These are phyloP conservation scores for Platanus orientalis DNA, from an alignment of 164 flowering plant genomes.

Conservation along the genomic window DNA sequence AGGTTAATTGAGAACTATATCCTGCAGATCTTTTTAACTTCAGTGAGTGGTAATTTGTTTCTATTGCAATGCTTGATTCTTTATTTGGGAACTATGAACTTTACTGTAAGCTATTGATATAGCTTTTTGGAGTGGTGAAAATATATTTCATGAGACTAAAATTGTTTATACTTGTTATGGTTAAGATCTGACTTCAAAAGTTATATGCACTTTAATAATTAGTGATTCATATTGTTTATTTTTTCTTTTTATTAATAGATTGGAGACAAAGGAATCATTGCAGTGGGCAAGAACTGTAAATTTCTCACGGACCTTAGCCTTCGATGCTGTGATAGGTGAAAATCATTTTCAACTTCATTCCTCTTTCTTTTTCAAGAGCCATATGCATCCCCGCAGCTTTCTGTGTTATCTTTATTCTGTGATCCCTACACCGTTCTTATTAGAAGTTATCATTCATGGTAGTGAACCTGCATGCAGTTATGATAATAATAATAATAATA, in stretches of 20 bases:
- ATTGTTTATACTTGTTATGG: too few relatives aligned
- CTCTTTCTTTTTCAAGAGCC: background rate
- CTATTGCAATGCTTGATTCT: background rate
- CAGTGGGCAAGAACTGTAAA: constrained; percentile 76
- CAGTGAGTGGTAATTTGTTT: background rate
- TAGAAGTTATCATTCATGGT: too few relatives aligned
- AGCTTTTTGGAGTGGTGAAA: too few relatives aligned
- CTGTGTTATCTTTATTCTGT: too few relatives aligned
- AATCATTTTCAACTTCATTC: too few relatives aligned
- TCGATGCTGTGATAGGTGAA: constrained; percentile 89
- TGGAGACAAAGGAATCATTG: constrained; percentile 74
- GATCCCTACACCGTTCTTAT: background rate
- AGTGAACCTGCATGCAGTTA: too few relatives aligned
- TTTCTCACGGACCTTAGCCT: constrained; percentile 74
- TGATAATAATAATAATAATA: too few relatives aligned
- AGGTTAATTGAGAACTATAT: background rate
- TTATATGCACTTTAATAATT: too few relatives aligned
- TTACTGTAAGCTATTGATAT: background rate
- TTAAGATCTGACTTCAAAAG: too few relatives aligned
- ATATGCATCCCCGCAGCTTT: background rate
- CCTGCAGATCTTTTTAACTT: background rate
- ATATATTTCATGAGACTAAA: too few relatives aligned
- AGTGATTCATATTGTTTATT: too few relatives aligned
- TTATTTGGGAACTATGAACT: background rate
- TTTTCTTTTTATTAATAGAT: constrained; percentile 34